Conservation (phyloP, 2,329 filamentous ascomycete species). For the Xylaria polymorpha region DNA sequence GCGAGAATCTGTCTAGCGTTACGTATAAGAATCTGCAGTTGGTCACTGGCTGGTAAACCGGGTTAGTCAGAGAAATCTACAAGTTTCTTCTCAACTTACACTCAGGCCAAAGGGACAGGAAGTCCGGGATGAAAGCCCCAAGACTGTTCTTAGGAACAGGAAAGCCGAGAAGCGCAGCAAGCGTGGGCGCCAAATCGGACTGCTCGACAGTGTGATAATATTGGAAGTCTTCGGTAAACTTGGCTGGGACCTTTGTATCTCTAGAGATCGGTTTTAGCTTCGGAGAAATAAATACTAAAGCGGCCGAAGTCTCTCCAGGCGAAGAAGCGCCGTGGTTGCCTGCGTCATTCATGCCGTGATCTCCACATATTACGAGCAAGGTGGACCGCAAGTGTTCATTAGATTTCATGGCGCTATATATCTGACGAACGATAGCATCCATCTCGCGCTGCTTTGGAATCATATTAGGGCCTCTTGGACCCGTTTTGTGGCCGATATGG, state of each 20-base stretch:
- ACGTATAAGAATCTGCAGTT: conserved; percentile 74
- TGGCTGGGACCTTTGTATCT: conserved; percentile 62
- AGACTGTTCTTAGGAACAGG: conserved; percentile 91
- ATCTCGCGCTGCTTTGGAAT: conserved; percentile 92
- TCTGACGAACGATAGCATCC: conserved; percentile 81
- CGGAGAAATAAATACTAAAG: conserved; percentile 89
- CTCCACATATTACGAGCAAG: conserved; percentile 86
- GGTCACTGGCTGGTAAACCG: conserved; percentile 47
- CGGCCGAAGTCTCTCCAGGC: conserved; percentile 92
- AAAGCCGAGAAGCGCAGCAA: conserved; percentile 87
- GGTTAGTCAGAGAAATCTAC: conserved; percentile 32
- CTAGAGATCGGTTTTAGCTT: conserved; percentile 72
- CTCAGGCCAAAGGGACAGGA: conserved; percentile 80
- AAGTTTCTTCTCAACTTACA: conserved; percentile 56
- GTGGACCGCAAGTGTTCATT: conserved; percentile 79
- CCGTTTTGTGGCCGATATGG: conserved; percentile 97
- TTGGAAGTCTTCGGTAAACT: conserved; percentile 76
- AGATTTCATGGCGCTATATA: conserved; percentile 80
- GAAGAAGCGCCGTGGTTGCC: conserved; percentile 97
- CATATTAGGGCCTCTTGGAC: conserved; percentile 90
- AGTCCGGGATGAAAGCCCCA: conserved; percentile 83
- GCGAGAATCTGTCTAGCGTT: conserved; percentile 85
- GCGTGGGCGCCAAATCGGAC: conserved; percentile 90
- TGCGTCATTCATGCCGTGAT: conserved; percentile 99
- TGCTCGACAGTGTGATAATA: conserved; percentile 91